phyloP scores from a whole-genome alignment of 2,329 filamentous ascomycete species.

The Shiraia bambusicola region DNA sequence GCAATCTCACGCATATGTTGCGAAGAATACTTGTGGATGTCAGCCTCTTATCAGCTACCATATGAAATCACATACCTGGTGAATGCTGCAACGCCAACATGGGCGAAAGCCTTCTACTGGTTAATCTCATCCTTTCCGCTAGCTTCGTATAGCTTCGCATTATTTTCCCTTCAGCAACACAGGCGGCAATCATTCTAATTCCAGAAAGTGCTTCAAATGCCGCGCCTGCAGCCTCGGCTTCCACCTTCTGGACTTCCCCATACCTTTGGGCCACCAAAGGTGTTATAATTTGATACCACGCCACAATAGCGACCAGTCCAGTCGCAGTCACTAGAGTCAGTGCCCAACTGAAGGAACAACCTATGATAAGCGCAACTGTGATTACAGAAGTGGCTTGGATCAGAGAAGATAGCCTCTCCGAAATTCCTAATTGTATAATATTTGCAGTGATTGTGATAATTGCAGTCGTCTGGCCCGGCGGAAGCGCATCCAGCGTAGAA shows the following conservation, averaged over 20 bases:
- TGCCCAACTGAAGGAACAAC: constrained; percentile 29
- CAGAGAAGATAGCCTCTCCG: constrained; percentile 27
- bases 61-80: constrained; percentile 12
- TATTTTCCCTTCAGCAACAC: constrained; percentile 26
- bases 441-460: constrained; percentile 33
- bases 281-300: constrained; percentile 24
- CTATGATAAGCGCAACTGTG: constrained; percentile 23
- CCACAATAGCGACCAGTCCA: constrained; percentile 22
- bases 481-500: constrained; percentile 27
- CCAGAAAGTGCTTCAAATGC: constrained; percentile 20
- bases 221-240: constrained; percentile 22
- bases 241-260: constrained; percentile 16
- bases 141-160: constrained; percentile 12
- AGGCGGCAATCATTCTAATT: constrained; percentile 29
- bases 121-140: constrained; percentile 7
- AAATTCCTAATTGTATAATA: constrained; percentile 31
- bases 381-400: constrained; percentile 29
- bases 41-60: constrained; percentile 1
- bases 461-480: constrained; percentile 29
- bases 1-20: constrained; percentile 22
- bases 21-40: constrained; percentile 20
- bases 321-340: constrained; percentile 29
- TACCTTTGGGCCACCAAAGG: constrained; percentile 19
- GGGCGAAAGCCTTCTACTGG: constrained; percentile 17
- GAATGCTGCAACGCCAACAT: constrained; percentile 23